A percentile compares a stretch with the other conserved stretches of the same genome.
phyloP scores from a whole-genome alignment of 1,284 basidiomycete genomes.

The Trichosporon faecale region DNA sequence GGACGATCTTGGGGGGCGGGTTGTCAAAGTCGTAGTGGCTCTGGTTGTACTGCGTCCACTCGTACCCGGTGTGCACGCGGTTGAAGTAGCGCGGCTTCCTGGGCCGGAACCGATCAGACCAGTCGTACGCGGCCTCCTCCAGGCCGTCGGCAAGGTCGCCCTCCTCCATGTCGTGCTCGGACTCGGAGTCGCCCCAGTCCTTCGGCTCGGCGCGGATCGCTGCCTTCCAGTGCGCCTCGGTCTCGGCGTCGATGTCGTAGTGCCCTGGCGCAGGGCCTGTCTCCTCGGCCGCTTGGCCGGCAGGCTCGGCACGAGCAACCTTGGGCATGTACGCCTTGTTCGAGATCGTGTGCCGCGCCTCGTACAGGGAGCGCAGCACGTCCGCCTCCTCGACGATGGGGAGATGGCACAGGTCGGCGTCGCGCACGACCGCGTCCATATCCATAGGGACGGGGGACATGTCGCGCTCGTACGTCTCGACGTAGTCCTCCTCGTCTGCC shows the following conservation, averaged over 20 bases:
- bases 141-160: conserved; percentile 77
- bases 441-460: conserved; percentile 78
- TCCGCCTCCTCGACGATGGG: conserved; percentile 70
- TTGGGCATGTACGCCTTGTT: conserved; percentile 61
- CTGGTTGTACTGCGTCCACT: conserved; percentile 99
- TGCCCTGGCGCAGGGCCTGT: not conserved
- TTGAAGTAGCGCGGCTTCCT: conserved; percentile 99
- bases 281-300: conserved; percentile 46
- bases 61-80: conserved; percentile 99
- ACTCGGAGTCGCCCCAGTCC: conserved; percentile 50
- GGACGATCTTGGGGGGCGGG: conserved; percentile 94
- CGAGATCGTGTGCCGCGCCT: not conserved
- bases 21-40: conserved; percentile 98
- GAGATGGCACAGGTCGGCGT: conserved; percentile 65
- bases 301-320: conserved; percentile 65
- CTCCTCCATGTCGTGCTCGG: conserved; percentile 62
- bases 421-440: conserved; percentile 64
- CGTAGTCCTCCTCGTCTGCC: conserved; percentile 48
- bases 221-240: conserved; percentile 78
- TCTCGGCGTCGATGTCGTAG: conserved; percentile 65
- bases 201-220: conserved; percentile 45
- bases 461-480: conserved; percentile 71
- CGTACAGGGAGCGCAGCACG: conserved; percentile 56
- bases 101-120: conserved; percentile 99
- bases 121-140: conserved; percentile 68